These are phyloP conservation scores for Colletotrichum sp. DNA, from an alignment of 2,329 filamentous ascomycete genomes.

Conservation along the genomic window DNA sequence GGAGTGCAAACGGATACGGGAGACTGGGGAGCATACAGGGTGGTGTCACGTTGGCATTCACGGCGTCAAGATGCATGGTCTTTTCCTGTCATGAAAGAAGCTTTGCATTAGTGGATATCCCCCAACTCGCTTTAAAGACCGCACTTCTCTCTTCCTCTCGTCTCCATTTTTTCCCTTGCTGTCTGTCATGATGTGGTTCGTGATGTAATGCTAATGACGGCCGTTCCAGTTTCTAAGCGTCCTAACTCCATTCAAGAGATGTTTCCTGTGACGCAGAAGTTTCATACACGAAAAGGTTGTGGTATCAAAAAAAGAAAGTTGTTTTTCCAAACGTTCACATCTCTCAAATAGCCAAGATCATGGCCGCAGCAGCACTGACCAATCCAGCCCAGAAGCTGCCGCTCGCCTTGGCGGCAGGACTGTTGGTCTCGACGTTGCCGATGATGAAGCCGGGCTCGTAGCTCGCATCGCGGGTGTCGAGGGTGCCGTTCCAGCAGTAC, in stretches of 20 bases:
- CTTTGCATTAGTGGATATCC: slow-evolving; percentile 16
- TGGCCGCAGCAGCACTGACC: not conserved
- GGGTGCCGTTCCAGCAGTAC: slow-evolving; percentile 95
- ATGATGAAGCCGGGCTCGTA: slow-evolving; percentile 38
- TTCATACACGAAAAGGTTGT: not conserved
- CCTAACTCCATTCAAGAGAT: not conserved
- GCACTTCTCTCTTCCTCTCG: not conserved
- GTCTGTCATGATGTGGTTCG: not conserved
- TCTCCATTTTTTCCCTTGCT: not conserved
- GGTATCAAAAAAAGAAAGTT: not conserved
- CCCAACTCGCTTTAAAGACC: slow-evolving; percentile 1
- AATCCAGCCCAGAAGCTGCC: not conserved
- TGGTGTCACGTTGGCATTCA: not conserved
- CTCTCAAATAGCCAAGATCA: not conserved
- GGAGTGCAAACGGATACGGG: not conserved
- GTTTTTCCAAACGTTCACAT: not conserved
- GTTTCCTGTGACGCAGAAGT: not conserved
- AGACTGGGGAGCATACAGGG: not conserved
- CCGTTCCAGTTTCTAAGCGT: not conserved
- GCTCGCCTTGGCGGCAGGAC: slow-evolving; percentile 1
- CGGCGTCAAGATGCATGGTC: not conserved
- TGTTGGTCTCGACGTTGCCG: slow-evolving; percentile 20
- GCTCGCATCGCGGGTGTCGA: slow-evolving; percentile 23
- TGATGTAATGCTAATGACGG: not conserved
- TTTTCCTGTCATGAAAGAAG: not conserved